A percentile compares a stretch with the other conserved stretches of the same genome.
phyloP scores from a whole-genome alignment of 768 basidiomycete genomes.

The Postia placenta region DNA sequence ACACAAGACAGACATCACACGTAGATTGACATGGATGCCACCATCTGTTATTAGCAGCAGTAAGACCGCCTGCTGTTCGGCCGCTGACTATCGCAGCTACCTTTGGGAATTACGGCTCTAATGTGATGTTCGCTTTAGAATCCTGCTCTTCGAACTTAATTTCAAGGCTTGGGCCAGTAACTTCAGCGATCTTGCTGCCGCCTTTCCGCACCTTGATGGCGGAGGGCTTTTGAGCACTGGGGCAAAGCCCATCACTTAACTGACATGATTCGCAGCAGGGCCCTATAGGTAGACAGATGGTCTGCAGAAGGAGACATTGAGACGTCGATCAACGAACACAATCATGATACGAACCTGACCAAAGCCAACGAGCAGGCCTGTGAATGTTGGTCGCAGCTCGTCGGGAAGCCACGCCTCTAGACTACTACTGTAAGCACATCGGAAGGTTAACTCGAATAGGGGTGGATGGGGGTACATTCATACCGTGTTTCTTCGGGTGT shows the following conservation, averaged over 20 bases:
- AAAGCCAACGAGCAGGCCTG: conserved; percentile 77
- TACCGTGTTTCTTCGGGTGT: conserved; percentile 86
- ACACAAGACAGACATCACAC: too few relatives aligned
- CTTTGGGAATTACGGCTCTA: too few relatives aligned
- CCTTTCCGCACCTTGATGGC: background rate
- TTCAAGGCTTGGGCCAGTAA: too few relatives aligned
- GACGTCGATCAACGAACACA: background rate
- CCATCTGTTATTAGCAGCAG: too few relatives aligned
- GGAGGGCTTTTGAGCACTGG: conserved; percentile 46
- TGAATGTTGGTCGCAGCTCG: conserved; percentile 69
- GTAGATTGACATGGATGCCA: too few relatives aligned
- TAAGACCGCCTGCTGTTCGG: too few relatives aligned
- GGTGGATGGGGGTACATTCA: too few relatives aligned
- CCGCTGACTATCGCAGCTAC: too few relatives aligned
- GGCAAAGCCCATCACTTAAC: conserved; percentile 57
- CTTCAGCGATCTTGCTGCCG: too few relatives aligned
- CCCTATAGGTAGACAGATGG: conserved; percentile 57
- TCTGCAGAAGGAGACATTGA: conserved; percentile 30
- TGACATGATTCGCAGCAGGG: conserved; percentile 63
- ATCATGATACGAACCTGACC: conserved; percentile 82
- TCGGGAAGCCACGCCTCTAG: conserved; percentile 80
- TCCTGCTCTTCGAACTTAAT: too few relatives aligned
- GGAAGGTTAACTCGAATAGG: conserved; percentile 6
- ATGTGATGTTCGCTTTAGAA: too few relatives aligned
- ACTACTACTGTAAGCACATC: conserved; percentile 27